These are phyloP conservation scores for Cenchrus americanus DNA, from an alignment of 176 grass and related monocot genomes.

Conservation along the genomic window DNA sequence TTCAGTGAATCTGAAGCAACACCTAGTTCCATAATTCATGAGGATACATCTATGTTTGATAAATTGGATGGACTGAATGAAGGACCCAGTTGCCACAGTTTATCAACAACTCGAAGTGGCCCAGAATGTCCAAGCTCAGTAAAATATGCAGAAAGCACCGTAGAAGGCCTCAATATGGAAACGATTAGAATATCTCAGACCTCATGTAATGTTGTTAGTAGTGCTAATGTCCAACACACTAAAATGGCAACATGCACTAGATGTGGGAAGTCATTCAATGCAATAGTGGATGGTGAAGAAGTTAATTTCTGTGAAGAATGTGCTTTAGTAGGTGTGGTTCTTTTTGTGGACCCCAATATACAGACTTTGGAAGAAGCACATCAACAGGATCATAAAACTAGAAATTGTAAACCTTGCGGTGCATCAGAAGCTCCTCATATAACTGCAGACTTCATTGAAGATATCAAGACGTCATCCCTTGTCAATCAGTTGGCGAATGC, in stretches of 20 bases:
- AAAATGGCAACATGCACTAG: slow-evolving; percentile 56
- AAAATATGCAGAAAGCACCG: slow-evolving; percentile 31
- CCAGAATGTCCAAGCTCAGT: slow-evolving; percentile 27
- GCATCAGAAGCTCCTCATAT: slow-evolving; percentile 6
- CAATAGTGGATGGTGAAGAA: slow-evolving; percentile 39
- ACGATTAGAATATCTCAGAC: slow-evolving; percentile 19
- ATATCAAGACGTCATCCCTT: slow-evolving; percentile 36
- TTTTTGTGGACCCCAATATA: slow-evolving; percentile 13
- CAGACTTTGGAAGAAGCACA: slow-evolving; percentile 15
- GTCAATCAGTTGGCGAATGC: slow-evolving; percentile 27
- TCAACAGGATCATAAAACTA: slow-evolving; percentile 32
- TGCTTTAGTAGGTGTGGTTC: slow-evolving; percentile 26
- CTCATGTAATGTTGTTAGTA: slow-evolving; percentile 29
- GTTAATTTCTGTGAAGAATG: slow-evolving; percentile 72
- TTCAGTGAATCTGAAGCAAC: slow-evolving; percentile 51
- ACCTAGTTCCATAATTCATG: slow-evolving; percentile 48
- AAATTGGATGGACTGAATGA: slow-evolving; percentile 57
- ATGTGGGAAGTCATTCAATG: slow-evolving; percentile 53
- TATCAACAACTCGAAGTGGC: slow-evolving; percentile 38
- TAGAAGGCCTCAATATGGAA: slow-evolving; percentile 28
- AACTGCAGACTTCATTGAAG: slow-evolving; percentile 16
- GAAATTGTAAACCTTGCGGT: slow-evolving; percentile 7
- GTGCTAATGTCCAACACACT: slow-evolving; percentile 18
- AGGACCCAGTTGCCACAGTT: slow-evolving; percentile 37
- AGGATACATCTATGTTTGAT: slow-evolving; percentile 72